phyloP scores from a whole-genome alignment of 495 filamentous ascomycete species.

The Penicillium turbatum region DNA sequence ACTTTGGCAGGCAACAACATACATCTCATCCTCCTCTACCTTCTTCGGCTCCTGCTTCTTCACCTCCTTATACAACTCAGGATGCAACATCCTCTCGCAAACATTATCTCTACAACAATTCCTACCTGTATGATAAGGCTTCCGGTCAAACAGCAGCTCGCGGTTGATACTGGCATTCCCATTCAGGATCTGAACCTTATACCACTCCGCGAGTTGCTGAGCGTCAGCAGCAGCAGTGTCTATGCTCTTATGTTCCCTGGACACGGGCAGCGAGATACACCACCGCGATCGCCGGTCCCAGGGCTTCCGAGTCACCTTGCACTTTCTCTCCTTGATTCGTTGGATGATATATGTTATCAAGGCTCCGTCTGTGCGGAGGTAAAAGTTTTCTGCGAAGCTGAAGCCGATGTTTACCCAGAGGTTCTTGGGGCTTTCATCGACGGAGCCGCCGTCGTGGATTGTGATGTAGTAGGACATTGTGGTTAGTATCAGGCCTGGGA shows the following conservation, averaged over 20 bases:
- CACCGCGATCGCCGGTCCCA: background rate
- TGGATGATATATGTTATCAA: background rate
- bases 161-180: conserved; percentile 2
- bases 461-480: conserved; percentile 3
- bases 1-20: too few relatives aligned
- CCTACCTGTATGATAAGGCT: background rate
- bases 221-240: background rate
- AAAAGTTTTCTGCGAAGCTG: background rate
- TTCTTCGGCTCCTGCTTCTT: too few relatives aligned
- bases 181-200: background rate
- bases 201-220: background rate
- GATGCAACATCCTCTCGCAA: background rate
- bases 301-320: background rate
- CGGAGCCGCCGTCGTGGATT: background rate
- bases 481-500: background rate
- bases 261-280: conserved; percentile 1
- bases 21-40: too few relatives aligned
- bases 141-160: background rate
- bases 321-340: background rate
- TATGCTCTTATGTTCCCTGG: background rate
- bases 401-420: background rate
- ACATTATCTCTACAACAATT: background rate
- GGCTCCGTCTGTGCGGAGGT: background rate
- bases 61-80: background rate
- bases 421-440: background rate